A percentile compares a stretch with the other conserved stretches of the same genome.
Conservation (phyloP, 306 rosid genomes). For the Vicia faba region DNA sequence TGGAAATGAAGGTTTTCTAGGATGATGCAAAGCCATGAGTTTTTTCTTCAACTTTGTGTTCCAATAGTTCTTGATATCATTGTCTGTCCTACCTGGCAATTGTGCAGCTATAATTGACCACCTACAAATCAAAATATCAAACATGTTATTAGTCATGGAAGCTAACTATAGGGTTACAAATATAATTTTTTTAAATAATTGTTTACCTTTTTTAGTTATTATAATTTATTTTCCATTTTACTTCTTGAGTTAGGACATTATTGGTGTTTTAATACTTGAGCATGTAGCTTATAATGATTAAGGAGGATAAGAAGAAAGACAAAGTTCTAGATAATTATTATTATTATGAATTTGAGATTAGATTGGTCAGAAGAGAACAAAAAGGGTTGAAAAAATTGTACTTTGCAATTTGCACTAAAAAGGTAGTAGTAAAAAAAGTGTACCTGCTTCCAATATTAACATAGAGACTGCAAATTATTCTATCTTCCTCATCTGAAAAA, state of each 20-base stretch:
- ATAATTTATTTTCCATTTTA: not conserved
- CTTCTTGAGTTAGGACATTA: conserved; percentile 35
- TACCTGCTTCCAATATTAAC: conserved; percentile 96
- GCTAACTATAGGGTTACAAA: not conserved
- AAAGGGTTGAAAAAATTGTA: conserved; percentile 36
- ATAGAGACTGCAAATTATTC: conserved; percentile 83
- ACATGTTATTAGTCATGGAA: not conserved
- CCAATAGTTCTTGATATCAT: conserved; percentile 98
- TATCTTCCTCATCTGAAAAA: conserved; percentile 90
- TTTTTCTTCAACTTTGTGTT: conserved; percentile 98
- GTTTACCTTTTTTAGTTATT: not conserved
- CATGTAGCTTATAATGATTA: conserved; percentile 18
- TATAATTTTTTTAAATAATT: no score
- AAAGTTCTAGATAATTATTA: conserved; percentile 2
- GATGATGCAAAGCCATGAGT: conserved; percentile 58
- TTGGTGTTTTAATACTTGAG: conserved; percentile 8
- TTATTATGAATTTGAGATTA: conserved; percentile 9
- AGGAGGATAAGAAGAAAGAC: not conserved
- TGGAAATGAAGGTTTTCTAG: conserved; percentile 48
- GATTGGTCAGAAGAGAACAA: conserved; percentile 16
- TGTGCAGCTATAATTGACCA: conserved; percentile 99
- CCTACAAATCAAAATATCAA: conserved; percentile 42
- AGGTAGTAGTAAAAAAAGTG: not conserved
- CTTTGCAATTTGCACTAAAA: not conserved
- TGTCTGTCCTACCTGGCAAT: conserved; percentile 94